Percentiles rank a stretch among this genome's conserved stretches.
Conservation (phyloP, 345 rosid genomes). For the Eucalyptus marginata region DNA sequence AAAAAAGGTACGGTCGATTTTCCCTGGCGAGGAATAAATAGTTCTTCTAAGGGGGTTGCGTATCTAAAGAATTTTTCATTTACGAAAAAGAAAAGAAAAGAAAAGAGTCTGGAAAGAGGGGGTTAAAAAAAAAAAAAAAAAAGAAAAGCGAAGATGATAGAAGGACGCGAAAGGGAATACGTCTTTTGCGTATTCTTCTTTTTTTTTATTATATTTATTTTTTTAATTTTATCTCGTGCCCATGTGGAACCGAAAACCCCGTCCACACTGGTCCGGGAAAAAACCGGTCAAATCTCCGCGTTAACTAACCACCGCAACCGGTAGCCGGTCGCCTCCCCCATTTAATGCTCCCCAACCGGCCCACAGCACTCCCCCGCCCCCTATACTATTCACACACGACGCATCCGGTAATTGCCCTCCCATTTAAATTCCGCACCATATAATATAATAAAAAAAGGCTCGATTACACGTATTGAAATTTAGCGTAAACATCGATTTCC, state of each 20-base stretch:
- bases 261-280: slow-evolving; percentile 18
- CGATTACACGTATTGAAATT: not conserved
- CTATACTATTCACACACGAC: slow-evolving; percentile 1
- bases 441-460: not conserved
- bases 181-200: not conserved
- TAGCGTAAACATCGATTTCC: not conserved
- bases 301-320: slow-evolving; percentile 4
- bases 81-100: not conserved
- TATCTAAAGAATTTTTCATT: not conserved
- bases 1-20: not conserved
- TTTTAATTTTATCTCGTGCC: not conserved
- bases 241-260: slow-evolving; percentile 14
- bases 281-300: slow-evolving; percentile 31
- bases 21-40: not conserved
- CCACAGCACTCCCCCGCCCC: not conserved
- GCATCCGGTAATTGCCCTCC: not conserved
- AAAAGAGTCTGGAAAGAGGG: not conserved
- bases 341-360: slow-evolving; percentile 47
- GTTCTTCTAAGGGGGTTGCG: not conserved
- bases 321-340: slow-evolving; percentile 11
- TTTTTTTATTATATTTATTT: not conserved
- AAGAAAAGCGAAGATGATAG: not conserved
- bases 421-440: not conserved
- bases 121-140: rapidly evolving
- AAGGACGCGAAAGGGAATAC: not conserved